phyloP scores from a whole-genome alignment of 306 rosid species.

The Quercus cerris region DNA sequence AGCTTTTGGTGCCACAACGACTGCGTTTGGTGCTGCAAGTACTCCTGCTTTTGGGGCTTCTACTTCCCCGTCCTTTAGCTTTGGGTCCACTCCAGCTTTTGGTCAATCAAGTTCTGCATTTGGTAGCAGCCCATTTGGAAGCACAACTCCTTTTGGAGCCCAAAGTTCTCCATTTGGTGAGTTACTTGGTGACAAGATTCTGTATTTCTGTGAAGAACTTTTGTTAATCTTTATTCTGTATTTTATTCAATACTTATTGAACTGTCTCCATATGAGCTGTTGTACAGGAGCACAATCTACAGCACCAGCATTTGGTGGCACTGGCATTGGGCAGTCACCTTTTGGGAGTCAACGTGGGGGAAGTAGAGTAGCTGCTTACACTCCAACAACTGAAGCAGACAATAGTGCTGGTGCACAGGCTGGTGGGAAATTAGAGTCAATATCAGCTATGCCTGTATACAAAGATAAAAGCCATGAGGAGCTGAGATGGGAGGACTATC shows the following conservation, averaged over 20 bases:
- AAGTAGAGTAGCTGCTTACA: slow-evolving; percentile 67
- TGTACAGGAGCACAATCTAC: slow-evolving; percentile 70
- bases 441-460: slow-evolving; percentile 89
- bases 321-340: slow-evolving; percentile 48
- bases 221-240: neutral
- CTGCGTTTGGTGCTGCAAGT: slow-evolving; percentile 79
- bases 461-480: slow-evolving; percentile 96
- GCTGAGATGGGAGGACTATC: slow-evolving; percentile 99
- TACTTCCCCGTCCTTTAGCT: slow-evolving; percentile 66
- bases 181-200: neutral
- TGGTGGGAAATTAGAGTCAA: slow-evolving; percentile 78
- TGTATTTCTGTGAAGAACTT: neutral
- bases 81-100: too few relatives aligned
- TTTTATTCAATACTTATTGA: slow-evolving; percentile 10
- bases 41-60: slow-evolving; percentile 73
- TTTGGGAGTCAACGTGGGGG: slow-evolving; percentile 87
- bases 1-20: slow-evolving; percentile 57
- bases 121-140: slow-evolving; percentile 72
- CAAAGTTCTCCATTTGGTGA: slow-evolving; percentile 54
- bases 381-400: slow-evolving; percentile 79
- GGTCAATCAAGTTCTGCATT: slow-evolving; percentile 48
- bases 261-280: slow-evolving; percentile 11
- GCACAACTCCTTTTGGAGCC: slow-evolving; percentile 66
- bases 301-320: slow-evolving; percentile 48
- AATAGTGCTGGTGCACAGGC: slow-evolving; percentile 58